Evolutionary conservation across 805 yeast genomes (phyloP).

Genomic region (Starmerella kuoi): DNA sequence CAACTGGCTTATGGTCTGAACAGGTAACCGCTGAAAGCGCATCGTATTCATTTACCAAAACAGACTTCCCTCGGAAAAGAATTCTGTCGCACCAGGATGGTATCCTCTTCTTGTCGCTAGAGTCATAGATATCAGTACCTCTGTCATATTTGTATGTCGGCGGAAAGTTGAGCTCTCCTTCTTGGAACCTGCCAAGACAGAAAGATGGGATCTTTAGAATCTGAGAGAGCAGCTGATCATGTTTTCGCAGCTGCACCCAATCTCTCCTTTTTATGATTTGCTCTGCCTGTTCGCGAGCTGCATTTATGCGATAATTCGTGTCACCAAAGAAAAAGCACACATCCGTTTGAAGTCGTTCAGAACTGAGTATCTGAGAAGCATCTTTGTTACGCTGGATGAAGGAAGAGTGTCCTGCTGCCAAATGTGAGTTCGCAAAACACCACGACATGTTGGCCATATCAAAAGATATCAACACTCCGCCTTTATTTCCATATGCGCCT

Average conservation of each 20-base stretch:
- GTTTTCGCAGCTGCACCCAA: conserved; percentile 43
- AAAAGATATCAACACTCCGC: conserved; percentile 64
- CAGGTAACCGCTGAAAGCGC: conserved; percentile 42
- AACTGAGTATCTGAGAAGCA: conserved; percentile 54
- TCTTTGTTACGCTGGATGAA: conserved; percentile 76
- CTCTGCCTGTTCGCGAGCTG: conserved; percentile 61
- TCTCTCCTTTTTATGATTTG: conserved; percentile 38
- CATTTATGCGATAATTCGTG: conserved; percentile 69
- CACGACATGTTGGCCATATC: conserved; percentile 53
- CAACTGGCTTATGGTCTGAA: conserved; percentile 88
- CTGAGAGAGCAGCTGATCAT: conserved; percentile 70
- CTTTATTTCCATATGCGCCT: conserved; percentile 68
- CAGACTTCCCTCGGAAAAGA: conserved; percentile 46
- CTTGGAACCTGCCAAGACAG: conserved; percentile 63
- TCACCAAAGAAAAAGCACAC: conserved; percentile 86
- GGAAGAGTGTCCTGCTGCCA: conserved; percentile 85
- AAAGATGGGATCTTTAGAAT: conserved; percentile 56
- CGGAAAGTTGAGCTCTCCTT: conserved; percentile 62
- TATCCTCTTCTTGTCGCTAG: conserved; percentile 80
- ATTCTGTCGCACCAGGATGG: conserved; percentile 98
- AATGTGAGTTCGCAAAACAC: conserved; percentile 73
- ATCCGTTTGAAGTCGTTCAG: conserved; percentile 58
- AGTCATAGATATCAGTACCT: conserved; percentile 69
- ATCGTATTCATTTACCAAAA: conserved; percentile 50
- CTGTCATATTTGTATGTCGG: conserved; percentile 95